Base-by-base conservation (phyloP, 768 basidiomycete genomes). In the Xanthoconium purpureum region DNA sequence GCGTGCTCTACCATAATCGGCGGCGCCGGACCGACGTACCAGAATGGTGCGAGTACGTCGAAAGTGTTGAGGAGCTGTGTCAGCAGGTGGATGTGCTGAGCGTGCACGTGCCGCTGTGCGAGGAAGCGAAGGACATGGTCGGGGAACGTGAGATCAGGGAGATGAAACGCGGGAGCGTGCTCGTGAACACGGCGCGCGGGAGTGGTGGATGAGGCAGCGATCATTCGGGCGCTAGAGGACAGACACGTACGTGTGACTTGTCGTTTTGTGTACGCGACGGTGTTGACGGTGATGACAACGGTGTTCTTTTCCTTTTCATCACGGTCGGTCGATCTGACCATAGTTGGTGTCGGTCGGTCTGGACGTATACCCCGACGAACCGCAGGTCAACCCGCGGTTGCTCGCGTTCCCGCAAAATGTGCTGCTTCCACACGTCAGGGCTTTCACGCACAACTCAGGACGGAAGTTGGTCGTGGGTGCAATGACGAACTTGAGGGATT, bases 141-240 rank as follows among this genome's bases (percentile, higher is more conserved):
- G 85, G 84, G 13, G 88, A 90, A 71, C 81, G 78, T 63, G 83
- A 84, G 78, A 91, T 95, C 56, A 76, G 86, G 49, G 75, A 78
- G 62, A 77, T 94, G 77, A 94, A 89, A 74, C 83, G 80, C 32
- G 89, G 89, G 6, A 79, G 84, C 4, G 80, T 92, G 50, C 80
- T 94, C 63, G 81, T 94, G 57, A 95, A 95, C 69, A 94, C 92
- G 4, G 91, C 92, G 20, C 75, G 94, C 9, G 95, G 95, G 88
- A 64, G 84, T 97, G 30, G 80, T 96, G 28, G 91, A 96, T 59
- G 91, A 96, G 72, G 83, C 80, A 8, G 95, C 91, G 2, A 76
- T 96, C 75, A 89, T 96, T 57, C 79, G 80, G 32, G 93, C 94
- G n/a, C 70, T 98, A 44, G 85, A 92, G 66, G 87, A 88, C 62